Evolutionary conservation across 2,329 filamentous ascomycete genomes (phyloP), one percentile per base, ranked within the genome.

Genomic region (Phyllosticta citriasiana): DNA sequence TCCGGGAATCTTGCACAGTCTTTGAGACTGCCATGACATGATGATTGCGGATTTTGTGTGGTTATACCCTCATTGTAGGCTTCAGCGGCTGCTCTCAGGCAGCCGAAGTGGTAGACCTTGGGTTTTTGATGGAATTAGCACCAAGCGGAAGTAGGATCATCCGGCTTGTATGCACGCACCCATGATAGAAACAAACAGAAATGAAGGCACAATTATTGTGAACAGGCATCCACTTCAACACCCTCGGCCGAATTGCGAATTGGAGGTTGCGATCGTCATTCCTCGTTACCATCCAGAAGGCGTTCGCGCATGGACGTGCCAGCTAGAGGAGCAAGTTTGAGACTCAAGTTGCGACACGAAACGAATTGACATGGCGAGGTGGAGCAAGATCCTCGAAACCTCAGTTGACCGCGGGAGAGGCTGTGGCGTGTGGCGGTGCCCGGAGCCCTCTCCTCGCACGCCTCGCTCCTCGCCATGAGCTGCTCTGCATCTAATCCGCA

Each of bases 11-110:
- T 51, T 61, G 47, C 55, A 57, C 55, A 61, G 53, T 40, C 59
- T 61, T 53, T 47, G 59, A 61, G 26, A 53, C 51, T 61, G 55
- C 54, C 59, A 61, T 57, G 59, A 57, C 55, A 54, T 19, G 53
- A 30, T 25, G 22, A 52, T 56, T 60, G 58, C 58, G 50, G 25
- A 33, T n/a, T n/a, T n/a, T 3, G 40, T 40, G 33, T 47, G 16
- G 7, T 47, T 47, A 47, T 47, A 47, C 40, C 40, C 40, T 47
- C 40, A n/a, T 47, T 47, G 14, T 47, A 47, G 40, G 16, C 14
- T n/a, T n/a, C 40, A 47, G 40, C 16, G 40, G 40, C n/a, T 47
- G 40, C 40, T 47, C 16, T 16, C n/a, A n/a, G 40, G 40, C 40
- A 47, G 40, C 14, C 16, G 40, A 7, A 47, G 40, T 47, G 40